These are phyloP conservation scores for Aechmea fasciata DNA, from an alignment of 176 grass and related monocot genomes.

Conservation along the genomic window DNA sequence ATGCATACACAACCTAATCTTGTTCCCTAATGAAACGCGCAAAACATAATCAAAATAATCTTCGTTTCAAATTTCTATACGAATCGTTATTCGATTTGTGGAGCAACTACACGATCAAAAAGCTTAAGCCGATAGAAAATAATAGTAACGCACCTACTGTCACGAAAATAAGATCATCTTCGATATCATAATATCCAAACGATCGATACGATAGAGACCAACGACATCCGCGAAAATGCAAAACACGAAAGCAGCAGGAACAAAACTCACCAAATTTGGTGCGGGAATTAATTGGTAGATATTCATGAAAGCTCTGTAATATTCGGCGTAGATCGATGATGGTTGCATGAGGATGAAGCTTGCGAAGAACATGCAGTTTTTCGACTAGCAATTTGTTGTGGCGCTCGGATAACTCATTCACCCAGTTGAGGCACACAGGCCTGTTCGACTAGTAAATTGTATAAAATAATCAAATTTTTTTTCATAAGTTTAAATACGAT, in stretches of 20 bases:
- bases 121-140: no score
- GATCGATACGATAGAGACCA: no score
- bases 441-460: neutral
- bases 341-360: constrained; percentile 13
- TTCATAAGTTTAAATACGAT: no score
- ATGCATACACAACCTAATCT: no score
- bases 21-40: no score
- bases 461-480: no score
- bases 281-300: constrained; percentile 22
- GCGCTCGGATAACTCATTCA: constrained; percentile 35
- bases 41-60: no score
- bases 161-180: neutral
- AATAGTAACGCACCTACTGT: no score
- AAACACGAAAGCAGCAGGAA: neutral
- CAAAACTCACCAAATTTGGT: constrained; percentile 20
- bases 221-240: neutral
- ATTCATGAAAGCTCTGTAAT: constrained; percentile 30
- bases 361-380: constrained; percentile 16
- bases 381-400: constrained; percentile 42
- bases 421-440: constrained; percentile 41
- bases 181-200: neutral
- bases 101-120: no score
- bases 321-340: constrained; percentile 41
- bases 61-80: no score
- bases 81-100: no score